Evolutionary conservation across 2,329 filamentous ascomycete genomes (phyloP), one percentile per base, ranked within the genome.

Genomic region (Diaporthe sp.): DNA sequence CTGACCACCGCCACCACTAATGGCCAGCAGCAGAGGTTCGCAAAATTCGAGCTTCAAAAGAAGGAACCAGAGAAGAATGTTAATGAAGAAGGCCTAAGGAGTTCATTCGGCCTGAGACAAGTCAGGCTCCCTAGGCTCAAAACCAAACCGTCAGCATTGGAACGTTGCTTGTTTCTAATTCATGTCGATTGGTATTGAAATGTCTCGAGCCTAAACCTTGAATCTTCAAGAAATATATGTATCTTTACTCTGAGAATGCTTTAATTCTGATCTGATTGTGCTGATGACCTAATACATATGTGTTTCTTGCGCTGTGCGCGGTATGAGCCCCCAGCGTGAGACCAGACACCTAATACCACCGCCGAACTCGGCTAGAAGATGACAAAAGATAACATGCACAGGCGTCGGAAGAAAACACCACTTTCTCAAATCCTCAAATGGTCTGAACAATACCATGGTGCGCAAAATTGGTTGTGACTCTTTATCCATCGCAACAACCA

Each of bases 231-330:
- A 38, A 58, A 6, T 58, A 9, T 58, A 57, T 57, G 30, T 57
- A 57, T 57, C 19, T 58, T 58, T 38, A 58, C 30, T n/a, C 30
- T 38, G 30, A 58, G 30, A 58, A 58, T 58, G 30, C 30, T 58
- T 58, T 58, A 58, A 38, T n/a, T n/a, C 55, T 58, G 30, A 58
- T 58, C 9, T 58, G 55, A 35, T 58, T 58, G 55, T 58, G 55
- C 55, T 58, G 30, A 38, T 58, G 55, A n/a, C 55, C 19, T 58
- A 58, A 38, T 58, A 38, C 55, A 58, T 58, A 38, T 35, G 55
- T 58, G 55, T 38, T 58, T 58, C 55, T 58, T 58, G 55, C 55
- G 17, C 55, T 58, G 17, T 58, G 30, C 55, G 55, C 55, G 19
- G 30, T 38, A 58, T 38, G 55, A 58, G 17, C 19, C 17, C 55